phyloP scores from a whole-genome alignment of 2,329 filamentous ascomycete genomes.

The Gaeumannomyces tritici region DNA sequence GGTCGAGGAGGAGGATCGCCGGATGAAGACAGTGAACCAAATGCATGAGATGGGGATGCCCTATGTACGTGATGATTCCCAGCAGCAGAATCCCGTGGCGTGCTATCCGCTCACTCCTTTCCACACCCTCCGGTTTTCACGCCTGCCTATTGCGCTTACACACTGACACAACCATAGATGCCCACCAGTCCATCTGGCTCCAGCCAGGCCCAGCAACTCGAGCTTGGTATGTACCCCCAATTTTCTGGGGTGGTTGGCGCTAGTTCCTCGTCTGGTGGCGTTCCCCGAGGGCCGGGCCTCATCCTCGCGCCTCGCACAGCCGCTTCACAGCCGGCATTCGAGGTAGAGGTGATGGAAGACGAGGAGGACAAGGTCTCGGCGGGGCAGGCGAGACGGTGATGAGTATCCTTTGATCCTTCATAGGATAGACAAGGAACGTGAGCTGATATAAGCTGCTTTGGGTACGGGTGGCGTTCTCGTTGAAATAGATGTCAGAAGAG shows the following conservation, averaged over 20 bases:
- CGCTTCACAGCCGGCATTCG: not conserved
- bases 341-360: constrained; percentile 1
- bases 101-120: too few relatives aligned
- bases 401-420: not conserved
- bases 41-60: constrained; percentile 33
- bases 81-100: too few relatives aligned
- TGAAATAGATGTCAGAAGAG: constrained; percentile 3
- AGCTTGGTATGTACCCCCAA: not conserved
- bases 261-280: too few relatives aligned
- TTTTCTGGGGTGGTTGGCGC: not conserved
- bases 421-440: not conserved
- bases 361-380: not conserved
- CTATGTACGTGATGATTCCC: constrained; percentile 21
- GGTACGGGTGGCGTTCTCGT: not conserved
- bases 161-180: not conserved
- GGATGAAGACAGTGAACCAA: constrained; percentile 31
- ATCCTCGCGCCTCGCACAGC: not conserved
- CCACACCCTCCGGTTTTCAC: not conserved
- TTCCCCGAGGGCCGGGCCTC: not conserved
- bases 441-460: constrained; percentile 1
- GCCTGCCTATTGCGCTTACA: not conserved
- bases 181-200: not conserved
- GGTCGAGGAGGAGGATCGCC: constrained; percentile 45
- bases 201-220: not conserved
- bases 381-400: not conserved